Evolutionary conservation across 2,329 filamentous ascomycete species (phyloP), one percentile per base, ranked within the genome.

Genomic region (Fusarium sp.): DNA sequence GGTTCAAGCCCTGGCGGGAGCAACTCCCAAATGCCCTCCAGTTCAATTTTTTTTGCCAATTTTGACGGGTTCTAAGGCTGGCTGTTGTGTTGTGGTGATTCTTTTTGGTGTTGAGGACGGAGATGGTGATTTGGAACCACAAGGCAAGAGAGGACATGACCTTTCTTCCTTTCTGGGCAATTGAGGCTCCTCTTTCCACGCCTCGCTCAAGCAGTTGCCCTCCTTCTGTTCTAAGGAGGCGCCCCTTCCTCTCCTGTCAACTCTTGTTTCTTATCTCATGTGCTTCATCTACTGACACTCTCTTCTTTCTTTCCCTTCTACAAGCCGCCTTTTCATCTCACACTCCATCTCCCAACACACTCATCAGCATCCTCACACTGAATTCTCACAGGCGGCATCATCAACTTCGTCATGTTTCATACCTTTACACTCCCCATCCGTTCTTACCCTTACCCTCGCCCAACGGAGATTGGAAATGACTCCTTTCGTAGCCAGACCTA

Each of bases 1-100:
- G 73, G 73, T 75, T 75, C 73, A 75, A 75, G 73, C 73, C 73
- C 73, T 75, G 73, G 73, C 72, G 73, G 73, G 73, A 75, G 73
- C 73, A 70, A 61, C 62, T 72, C 72, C 65, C 72, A 56, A 29
- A 29, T n/a, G 73, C 71, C 71, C 16, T 74, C 63, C 33, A 25
- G 38, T 63, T 64, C 25, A 2, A n/a, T 9, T 2, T 2, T 66
- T 69, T 74, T 72, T 69, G 34, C 1, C 1, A 1, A 14, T 46
- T 58, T 8, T 69, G 34, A 1, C 1, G 1, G 14, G 27, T 58
- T 8, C 29, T 14, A 9, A 42, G 4, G 4, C 11, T 25, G 23
- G 49, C 10, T 33, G 33, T 51, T 53, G 33, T 16, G 23, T 51
- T 6, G 18, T 18, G 13, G 23, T 16, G 4, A n/a, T 10, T 11